These are phyloP conservation scores for Cornus suecica DNA, from an alignment of 148 eudicot genomes.

Conservation along the genomic window DNA sequence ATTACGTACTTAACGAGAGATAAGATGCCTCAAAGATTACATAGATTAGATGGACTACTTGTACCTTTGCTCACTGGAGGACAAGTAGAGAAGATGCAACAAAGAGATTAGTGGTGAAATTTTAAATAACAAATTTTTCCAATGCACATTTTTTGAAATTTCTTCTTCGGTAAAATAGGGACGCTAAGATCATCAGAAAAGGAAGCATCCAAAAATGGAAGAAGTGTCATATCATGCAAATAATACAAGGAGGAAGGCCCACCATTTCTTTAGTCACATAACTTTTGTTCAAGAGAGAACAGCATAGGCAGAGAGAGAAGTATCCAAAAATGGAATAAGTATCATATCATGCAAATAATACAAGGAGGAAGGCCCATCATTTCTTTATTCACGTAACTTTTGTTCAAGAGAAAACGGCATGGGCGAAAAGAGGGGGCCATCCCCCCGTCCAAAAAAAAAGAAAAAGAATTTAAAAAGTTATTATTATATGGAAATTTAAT, in stretches of 20 bases:
- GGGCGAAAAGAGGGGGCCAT: too few relatives aligned
- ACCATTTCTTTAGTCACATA: neutral
- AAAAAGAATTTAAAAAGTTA: too few relatives aligned
- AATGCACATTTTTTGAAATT: neutral
- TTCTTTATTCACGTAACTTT: neutral
- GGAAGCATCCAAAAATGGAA: neutral
- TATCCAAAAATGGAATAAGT: neutral
- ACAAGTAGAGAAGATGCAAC: neutral
- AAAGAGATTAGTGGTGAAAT: neutral
- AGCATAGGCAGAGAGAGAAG: neutral
- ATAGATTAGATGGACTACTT: neutral
- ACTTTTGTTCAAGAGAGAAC: neutral
- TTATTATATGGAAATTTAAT: too few relatives aligned
- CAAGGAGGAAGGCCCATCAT: constrained; percentile 3
- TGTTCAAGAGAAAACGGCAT: neutral
- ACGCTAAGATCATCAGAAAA: constrained; percentile 3
- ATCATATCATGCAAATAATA: neutral
- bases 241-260: neutral
- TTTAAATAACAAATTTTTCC: neutral
- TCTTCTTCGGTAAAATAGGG: neutral
- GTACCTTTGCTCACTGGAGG: neutral
- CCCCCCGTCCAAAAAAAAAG: too few relatives aligned
- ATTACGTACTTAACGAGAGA: neutral
- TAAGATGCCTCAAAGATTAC: neutral
- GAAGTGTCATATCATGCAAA: neutral